Evolutionary conservation across 495 filamentous ascomycete species (phyloP), one percentile per base, ranked within the genome.

Genomic region (Talaromyces thailandensis): DNA sequence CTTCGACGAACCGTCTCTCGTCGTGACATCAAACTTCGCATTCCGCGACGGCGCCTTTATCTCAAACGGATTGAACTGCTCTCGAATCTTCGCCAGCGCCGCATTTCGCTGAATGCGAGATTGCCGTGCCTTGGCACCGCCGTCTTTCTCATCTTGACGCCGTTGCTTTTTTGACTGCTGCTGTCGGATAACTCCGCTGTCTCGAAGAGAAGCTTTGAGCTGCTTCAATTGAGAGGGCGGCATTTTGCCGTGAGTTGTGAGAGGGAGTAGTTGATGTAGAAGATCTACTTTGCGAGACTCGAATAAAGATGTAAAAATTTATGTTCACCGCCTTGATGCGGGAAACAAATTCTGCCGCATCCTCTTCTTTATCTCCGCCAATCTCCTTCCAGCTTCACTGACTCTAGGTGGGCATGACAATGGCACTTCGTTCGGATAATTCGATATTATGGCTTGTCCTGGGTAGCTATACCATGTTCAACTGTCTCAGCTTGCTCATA

Each of bases 61-160:
- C 72, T 98, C 94, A 72, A 98, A 98, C 3, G 94, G 94, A 74
- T 97, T 98, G 84, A 97, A 97, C 65, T 91, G 84, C 63, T 97
- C 92, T 65, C 94, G 88, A 69, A 98, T 96, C 56, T 82, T 82
- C 67, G 89, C 82, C 58, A 98, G 78, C 14, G 89, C 90, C 50
- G 83, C 84, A 66, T 86, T 83, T 60, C 87, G 82, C 73, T 90
- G 83, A n/a, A 88, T 82, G 65, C 88, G 86, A 65, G 89, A 84
- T 64, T 83, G 81, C 31, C 37, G 32, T 51, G 76, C 78, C 55
- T 78, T 78, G 53, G 79, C 80, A 43, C 83, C 83, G 70, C 84
- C 80, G 29, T 57, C 55, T 70, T 87, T 85, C 40, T 81, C 82
- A 71, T 86, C 85, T 72, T 88, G 82, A 67, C 87, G 89, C 70